Base-by-base conservation (phyloP, 2,329 filamentous ascomycete genomes). In the Aspergillus fumigatiaffinis region DNA sequence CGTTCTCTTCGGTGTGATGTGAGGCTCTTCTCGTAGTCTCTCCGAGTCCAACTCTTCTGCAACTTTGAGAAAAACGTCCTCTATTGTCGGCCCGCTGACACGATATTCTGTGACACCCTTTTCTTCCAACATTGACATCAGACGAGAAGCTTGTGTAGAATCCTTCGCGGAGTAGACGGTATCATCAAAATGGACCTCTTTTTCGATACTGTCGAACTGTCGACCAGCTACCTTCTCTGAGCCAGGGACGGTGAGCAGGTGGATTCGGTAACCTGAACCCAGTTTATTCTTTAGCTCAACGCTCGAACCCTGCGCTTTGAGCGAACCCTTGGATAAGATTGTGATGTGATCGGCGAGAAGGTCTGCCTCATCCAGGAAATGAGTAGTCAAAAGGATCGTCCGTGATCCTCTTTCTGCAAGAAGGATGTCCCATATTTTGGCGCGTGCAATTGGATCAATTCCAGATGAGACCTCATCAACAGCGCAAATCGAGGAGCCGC, bases 391-490 rank as follows among this genome's bases (percentile, higher is more conserved):
- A 46, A 97, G 84, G 65, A 96, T 89, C 0, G 92, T 96, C 46
- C 92, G 81, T 58, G 82, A 82, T 21, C 91, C 92, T 56, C 92
- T 85, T 73, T 96, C 92, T 1, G 89, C 89, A 12, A 96, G 79
- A 23, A 97, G 79, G 58, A 97, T 97, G 64, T 96, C 91, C 92
- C 92, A 97, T 25, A 97, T 90, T 76, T 96, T 96, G 28, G 92
- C 80, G 54, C 93, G 82, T 21, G 89, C 92, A 1, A 97, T 78
- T 0, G 93, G 92, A 69, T 97, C 92, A 21, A 97, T 81, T 14
- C 92, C 93, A 58, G 88, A 92, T 42, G 89, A 92, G 14, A 96
- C 91, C 73, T 97, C 93, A 64, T 97, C 92, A 5, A 97, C 86
- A 67, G 91, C 94, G 75, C 92, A 96, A 0, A 97, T 87, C 25